phyloP scores from a whole-genome alignment of 2,329 filamentous ascomycete species.

The Penicillium hesseltinei region DNA sequence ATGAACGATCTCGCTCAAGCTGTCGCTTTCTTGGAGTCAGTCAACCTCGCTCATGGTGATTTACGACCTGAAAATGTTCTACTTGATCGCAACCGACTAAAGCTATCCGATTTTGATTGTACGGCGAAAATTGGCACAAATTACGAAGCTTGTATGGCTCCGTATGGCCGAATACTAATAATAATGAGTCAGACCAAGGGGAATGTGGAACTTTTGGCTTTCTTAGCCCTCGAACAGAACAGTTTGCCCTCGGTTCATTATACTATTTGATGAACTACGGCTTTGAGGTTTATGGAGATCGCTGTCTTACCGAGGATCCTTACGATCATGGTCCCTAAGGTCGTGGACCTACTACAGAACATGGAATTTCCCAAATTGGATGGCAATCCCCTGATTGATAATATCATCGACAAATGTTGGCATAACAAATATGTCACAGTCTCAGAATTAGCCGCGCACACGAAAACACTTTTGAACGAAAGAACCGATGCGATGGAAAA shows the following conservation, averaged over 20 bases:
- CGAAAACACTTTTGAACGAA: constrained; percentile 4
- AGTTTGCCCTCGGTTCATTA: constrained; percentile 34
- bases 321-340: constrained; percentile 22
- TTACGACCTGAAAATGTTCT: constrained; percentile 34
- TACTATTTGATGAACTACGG: constrained; percentile 36
- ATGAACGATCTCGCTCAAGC: constrained; percentile 34
- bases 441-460: constrained; percentile 18
- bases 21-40: constrained; percentile 33
- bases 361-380: constrained; percentile 27
- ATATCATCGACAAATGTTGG: constrained; percentile 26
- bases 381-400: constrained; percentile 26
- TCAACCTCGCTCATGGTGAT: constrained; percentile 35
- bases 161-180: constrained; percentile 28
- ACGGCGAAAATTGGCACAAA: constrained; percentile 26
- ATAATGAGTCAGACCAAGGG: constrained; percentile 20
- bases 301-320: constrained; percentile 24
- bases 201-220: constrained; percentile 19
- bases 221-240: constrained; percentile 31
- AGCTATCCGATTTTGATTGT: constrained; percentile 32
- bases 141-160: constrained; percentile 25
- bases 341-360: constrained; percentile 23
- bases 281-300: constrained; percentile 31
- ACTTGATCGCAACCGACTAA: constrained; percentile 29
- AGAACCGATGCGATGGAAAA: not conserved
- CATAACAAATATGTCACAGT: constrained; percentile 23